Evolutionary conservation across 2,329 filamentous ascomycete genomes (phyloP), one percentile per base, ranked within the genome.

Genomic region (Neospermospora avenae): DNA sequence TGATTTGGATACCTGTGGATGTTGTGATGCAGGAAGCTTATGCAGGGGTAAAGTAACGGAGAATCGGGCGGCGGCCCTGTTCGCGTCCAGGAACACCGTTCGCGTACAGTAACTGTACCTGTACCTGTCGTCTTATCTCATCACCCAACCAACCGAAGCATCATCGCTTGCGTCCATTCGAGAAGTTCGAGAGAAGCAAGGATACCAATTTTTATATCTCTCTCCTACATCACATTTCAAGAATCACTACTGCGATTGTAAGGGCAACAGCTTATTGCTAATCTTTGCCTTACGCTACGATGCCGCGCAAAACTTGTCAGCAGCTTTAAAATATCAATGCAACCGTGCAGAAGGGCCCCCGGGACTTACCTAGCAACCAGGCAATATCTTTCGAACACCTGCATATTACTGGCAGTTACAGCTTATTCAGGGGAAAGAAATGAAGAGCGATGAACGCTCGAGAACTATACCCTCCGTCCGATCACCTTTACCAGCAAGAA

Each of bases 361-460:
- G 41, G 20, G 44, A 45, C 10, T 22, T 51, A 22, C 55, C 42
- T 39, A 37, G 31, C 44, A 41, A 18, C 31, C n/a, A 31, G 31
- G 31, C 42, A 49, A 48, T 41, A 57, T 56, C 44, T 24, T 25
- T 34, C n/a, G 20, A 39, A 46, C 28, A 39, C 25, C 55, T 39
- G 44, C 42, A 57, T 57, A 57, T 37, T 49, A 48, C 55, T 57
- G 55, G 44, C 41, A 45, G 41, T 56, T 45, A 45, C 42, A 35
- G 28, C 16, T 45, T 44, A 45, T 35, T 11, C 28, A 35, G 39
- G 42, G 53, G 53, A 45, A 46, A 49, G 62, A 67, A 48, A 65
- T 66, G 64, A 51, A 28, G 28, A 66, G 64, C 56, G 57, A 65
- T 66, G 64, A 59, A 48, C 55, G 60, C 41, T 65, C 62, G 54